Conservation (phyloP, 1,139 yeast species). For the Hanseniaspora uvarum region DNA sequence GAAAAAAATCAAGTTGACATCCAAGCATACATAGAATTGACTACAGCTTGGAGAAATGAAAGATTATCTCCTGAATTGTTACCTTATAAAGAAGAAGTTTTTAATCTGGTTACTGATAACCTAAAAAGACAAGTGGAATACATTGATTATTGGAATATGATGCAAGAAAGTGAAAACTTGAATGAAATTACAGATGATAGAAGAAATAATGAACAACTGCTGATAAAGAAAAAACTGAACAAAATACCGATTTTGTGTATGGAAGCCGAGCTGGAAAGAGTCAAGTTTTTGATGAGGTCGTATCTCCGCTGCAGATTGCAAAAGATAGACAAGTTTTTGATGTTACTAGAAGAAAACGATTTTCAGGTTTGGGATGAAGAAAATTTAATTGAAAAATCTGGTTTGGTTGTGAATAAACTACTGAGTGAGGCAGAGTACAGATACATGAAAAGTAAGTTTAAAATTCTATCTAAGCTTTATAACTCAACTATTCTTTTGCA, state of each 20-base stretch:
- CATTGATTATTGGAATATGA: constrained; percentile 51
- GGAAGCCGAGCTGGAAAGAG: constrained; percentile 84
- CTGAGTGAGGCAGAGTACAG: constrained; percentile 15
- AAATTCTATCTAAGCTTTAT: constrained; percentile 54
- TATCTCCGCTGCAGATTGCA: constrained; percentile 67
- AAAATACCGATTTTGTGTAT: constrained; percentile 72
- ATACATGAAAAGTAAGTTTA: constrained; percentile 40
- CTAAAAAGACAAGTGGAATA: constrained; percentile 63
- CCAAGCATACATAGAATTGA: constrained; percentile 34
- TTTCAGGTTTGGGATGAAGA: constrained; percentile 2
- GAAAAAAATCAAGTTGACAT: constrained; percentile 25
- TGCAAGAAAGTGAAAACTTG: constrained; percentile 30
- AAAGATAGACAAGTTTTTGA: constrained; percentile 60
- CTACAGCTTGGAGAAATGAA: constrained; percentile 72
- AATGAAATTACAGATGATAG: constrained; percentile 19
- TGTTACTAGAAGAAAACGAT: constrained; percentile 38
- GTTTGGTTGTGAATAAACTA: constrained; percentile 25
- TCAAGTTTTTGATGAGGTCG: constrained; percentile 67
- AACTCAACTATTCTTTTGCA: constrained; percentile 55
- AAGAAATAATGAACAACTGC: constrained; percentile 9
- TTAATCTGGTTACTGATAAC: constrained; percentile 48
- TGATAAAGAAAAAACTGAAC: constrained; percentile 37
- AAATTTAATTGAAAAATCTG: constrained; percentile 25
- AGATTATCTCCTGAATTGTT: constrained; percentile 75
- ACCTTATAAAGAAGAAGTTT: constrained; percentile 52